A percentile compares a stretch with the other conserved stretches of the same genome.
These are phyloP conservation scores for Triticum timopheevii DNA, from an alignment of 176 grass and related monocot species.

Conservation along the genomic window DNA sequence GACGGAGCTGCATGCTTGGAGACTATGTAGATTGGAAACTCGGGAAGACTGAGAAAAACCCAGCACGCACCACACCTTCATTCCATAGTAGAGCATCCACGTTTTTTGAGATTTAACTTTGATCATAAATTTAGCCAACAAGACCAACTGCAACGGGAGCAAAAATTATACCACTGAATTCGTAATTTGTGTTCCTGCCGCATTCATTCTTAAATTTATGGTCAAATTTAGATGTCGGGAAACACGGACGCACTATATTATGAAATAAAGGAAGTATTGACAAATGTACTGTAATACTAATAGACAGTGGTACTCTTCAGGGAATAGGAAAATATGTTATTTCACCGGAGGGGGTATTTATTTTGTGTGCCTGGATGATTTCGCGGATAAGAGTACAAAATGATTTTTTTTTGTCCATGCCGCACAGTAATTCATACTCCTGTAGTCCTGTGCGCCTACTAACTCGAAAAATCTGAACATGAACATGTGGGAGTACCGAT, in stretches of 20 bases:
- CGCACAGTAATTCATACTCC: not conserved
- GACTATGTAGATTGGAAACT: not conserved
- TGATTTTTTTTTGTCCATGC: not conserved
- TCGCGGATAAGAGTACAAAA: not conserved
- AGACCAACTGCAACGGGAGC: too few relatives aligned
- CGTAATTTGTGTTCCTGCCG: too few relatives aligned
- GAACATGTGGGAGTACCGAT: not conserved
- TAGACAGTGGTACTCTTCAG: not conserved
- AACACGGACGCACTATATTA: too few relatives aligned
- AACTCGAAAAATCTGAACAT: not conserved
- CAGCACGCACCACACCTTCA: not conserved
- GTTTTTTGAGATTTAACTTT: too few relatives aligned
- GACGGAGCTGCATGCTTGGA: not conserved
- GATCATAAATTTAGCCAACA: too few relatives aligned
- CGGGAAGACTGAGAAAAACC: not conserved
- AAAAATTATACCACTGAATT: too few relatives aligned
- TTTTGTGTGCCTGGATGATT: not conserved
- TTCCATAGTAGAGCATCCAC: too few relatives aligned
- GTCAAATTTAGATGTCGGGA: too few relatives aligned
- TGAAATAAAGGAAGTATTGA: too few relatives aligned
- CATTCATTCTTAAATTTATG: too few relatives aligned
- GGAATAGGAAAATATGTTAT: not conserved
- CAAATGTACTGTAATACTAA: too few relatives aligned
- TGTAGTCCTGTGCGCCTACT: too few relatives aligned
- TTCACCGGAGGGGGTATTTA: not conserved